These are phyloP conservation scores for Pinus albicaulis DNA, from an alignment of 75 land plant species.

Conservation along the genomic window DNA sequence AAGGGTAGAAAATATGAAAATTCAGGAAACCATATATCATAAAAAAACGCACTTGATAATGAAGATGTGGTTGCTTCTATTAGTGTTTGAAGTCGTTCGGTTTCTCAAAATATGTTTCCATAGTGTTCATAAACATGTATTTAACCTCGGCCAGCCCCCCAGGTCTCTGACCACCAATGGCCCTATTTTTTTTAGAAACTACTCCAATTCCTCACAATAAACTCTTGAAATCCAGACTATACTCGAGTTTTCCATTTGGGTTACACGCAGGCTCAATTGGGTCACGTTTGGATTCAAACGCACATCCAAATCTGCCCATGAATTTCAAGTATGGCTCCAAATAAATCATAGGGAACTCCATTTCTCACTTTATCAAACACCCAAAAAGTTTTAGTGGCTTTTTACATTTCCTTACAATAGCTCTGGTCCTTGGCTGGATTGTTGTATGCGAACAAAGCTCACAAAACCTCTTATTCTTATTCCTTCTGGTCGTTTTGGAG, in stretches of 20 bases:
- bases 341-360: conserved; percentile 88
- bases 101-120: conserved; percentile 79
- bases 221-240: not conserved
- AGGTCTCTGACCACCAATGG: conserved; percentile 92
- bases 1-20: not conserved
- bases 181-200: conserved; percentile 70
- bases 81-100: conserved; percentile 62
- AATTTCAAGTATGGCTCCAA: conserved; percentile 54
- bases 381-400: too few species aligned
- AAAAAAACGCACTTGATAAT: conserved; percentile 67
- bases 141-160: conserved; percentile 73
- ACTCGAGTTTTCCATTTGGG: not conserved
- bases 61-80: conserved; percentile 79
- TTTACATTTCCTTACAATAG: too few species aligned
- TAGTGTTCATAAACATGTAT: conserved; percentile 90
- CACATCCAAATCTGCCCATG: not conserved
- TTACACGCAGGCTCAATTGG: conserved; percentile 7
- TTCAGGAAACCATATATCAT: not conserved
- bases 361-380: conserved; percentile 2
- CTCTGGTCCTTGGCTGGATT: too few species aligned
- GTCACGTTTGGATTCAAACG: not conserved
- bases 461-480: too few species aligned
- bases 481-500: too few species aligned
- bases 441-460: too few species aligned
- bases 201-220: conserved; percentile 59